Conservation (phyloP, 1,284 basidiomycete genomes). For the Marasmius oreades region DNA sequence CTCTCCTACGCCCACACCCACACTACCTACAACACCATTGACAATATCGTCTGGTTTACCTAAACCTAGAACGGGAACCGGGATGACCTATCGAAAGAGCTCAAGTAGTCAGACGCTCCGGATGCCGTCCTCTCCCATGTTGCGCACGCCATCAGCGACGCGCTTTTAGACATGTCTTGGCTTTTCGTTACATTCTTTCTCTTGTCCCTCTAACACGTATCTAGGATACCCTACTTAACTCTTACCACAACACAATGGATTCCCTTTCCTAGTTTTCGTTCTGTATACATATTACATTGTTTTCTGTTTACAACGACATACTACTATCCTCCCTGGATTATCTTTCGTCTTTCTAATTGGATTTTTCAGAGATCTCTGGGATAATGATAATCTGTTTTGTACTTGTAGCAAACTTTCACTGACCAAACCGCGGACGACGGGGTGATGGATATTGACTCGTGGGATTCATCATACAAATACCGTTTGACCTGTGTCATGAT, state of each 20-base stretch:
- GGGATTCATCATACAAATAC: no score
- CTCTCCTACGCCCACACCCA: conserved; percentile 4
- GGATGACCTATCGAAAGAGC: conserved; percentile 51
- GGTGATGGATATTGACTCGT: no score
- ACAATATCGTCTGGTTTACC: conserved; percentile 18
- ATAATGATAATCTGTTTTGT: no score
- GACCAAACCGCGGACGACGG: no score
- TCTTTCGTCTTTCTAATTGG: no score
- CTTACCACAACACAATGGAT: background rate
- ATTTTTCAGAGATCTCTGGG: no score
- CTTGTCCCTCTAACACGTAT: background rate
- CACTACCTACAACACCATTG: conserved; percentile 11
- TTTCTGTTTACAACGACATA: no score
- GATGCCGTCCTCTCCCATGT: background rate
- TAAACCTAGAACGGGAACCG: conserved; percentile 61
- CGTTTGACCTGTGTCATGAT: no score
- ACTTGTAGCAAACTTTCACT: no score
- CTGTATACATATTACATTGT: no score
- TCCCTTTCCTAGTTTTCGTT: no score
- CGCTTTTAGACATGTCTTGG: background rate
- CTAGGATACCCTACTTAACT: background rate
- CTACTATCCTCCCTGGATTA: no score
- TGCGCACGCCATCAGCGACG: background rate
- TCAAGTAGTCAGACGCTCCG: conserved; percentile 3
- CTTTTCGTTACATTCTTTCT: background rate